These are phyloP conservation scores for Penstemon newberryi DNA, from an alignment of 257 asterid genomes.

Conservation along the genomic window DNA sequence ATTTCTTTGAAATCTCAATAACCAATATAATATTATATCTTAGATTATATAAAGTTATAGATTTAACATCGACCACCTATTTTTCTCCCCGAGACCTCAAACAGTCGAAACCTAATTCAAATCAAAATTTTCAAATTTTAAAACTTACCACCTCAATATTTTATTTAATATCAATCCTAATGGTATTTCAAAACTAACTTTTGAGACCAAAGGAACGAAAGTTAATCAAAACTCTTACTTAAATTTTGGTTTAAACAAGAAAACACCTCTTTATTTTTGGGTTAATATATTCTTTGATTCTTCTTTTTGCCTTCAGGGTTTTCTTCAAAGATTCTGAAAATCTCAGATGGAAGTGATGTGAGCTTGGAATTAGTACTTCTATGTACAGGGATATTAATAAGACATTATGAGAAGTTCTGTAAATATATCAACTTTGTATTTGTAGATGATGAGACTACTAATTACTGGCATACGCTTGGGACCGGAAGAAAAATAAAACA, in stretches of 20 bases:
- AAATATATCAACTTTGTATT: background rate
- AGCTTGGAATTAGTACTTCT: conserved; percentile 11
- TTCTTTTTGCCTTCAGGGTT: conserved; percentile 33
- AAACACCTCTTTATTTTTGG: background rate
- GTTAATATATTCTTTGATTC: background rate
- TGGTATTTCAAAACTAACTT: too few species aligned
- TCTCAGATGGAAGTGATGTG: conserved; percentile 25
- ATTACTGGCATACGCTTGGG: background rate
- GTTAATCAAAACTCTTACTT: background rate
- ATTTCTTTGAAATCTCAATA: too few species aligned
- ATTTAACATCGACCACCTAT: too few species aligned
- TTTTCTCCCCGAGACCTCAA: too few species aligned
- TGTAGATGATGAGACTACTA: background rate
- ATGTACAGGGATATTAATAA: background rate
- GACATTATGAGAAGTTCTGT: background rate
- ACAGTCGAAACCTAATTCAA: too few species aligned
- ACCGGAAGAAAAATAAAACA: background rate
- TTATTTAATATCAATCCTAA: too few species aligned
- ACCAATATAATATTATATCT: too few species aligned
- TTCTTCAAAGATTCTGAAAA: conserved; percentile 42
- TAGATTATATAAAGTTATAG: too few species aligned
- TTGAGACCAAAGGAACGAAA: background rate
- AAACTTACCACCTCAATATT: too few species aligned
- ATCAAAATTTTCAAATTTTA: too few species aligned
- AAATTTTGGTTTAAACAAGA: background rate